Conservation (phyloP, 1,284 basidiomycete genomes). For the Cutaneotrichosporon cavernicola region DNA sequence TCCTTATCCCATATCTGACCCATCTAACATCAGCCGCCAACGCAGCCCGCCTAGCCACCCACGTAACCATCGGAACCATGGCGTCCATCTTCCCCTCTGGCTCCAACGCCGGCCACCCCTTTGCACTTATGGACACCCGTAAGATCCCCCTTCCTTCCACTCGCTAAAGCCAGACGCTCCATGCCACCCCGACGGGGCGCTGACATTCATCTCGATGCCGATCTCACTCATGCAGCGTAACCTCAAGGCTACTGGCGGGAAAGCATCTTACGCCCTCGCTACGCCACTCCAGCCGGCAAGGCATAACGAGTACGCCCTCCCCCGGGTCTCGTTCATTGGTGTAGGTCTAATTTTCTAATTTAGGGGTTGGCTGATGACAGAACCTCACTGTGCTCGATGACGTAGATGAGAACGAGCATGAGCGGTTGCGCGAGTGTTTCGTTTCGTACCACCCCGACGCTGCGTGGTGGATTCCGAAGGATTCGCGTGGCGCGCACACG, state of each 20-base stretch:
- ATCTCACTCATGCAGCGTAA: slow-evolving; percentile 64
- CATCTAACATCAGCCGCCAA: slow-evolving; percentile 16
- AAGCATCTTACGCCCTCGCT: slow-evolving; percentile 60
- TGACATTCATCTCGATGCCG: slow-evolving; percentile 64
- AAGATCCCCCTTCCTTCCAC: not conserved
- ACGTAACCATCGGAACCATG: slow-evolving; percentile 43
- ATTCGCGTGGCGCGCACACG: slow-evolving; percentile 37
- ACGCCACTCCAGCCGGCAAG: slow-evolving; percentile 49
- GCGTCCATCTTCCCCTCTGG: slow-evolving; percentile 43
- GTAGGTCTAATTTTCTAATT: slow-evolving; percentile 30
- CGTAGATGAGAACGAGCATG: slow-evolving; percentile 27
- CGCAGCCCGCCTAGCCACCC: slow-evolving; percentile 15
- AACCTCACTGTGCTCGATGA: slow-evolving; percentile 43
- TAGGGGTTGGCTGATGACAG: slow-evolving; percentile 21
- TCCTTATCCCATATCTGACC: not conserved
- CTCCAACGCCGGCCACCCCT: slow-evolving; percentile 56
- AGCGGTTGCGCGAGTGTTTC: slow-evolving; percentile 39
- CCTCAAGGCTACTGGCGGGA: slow-evolving; percentile 56
- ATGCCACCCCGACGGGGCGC: slow-evolving; percentile 62
- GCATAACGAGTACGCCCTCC: slow-evolving; percentile 48
- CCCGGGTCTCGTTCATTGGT: slow-evolving; percentile 62
- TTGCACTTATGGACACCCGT: slow-evolving; percentile 60
- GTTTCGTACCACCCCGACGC: slow-evolving; percentile 48
- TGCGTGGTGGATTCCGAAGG: slow-evolving; percentile 45
- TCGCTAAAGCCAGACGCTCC: slow-evolving; percentile 50